phyloP scores from a whole-genome alignment of 257 asterid species.

The Haberlea rhodopensis region DNA sequence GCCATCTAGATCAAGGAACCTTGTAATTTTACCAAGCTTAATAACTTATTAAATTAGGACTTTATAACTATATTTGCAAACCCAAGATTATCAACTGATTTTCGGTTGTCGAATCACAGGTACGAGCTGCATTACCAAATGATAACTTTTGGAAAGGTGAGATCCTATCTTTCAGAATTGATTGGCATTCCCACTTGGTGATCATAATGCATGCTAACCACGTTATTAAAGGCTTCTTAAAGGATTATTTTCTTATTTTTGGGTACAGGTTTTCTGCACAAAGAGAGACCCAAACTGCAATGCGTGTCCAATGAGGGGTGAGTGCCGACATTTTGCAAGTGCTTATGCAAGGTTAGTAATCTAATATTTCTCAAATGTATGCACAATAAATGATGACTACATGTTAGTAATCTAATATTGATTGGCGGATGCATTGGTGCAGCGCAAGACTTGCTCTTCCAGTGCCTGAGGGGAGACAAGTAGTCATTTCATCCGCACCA shows the following conservation, averaged over 20 bases:
- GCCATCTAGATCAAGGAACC: slow-evolving; percentile 89
- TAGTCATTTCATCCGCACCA: slow-evolving; percentile 28
- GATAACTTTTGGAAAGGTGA: slow-evolving; percentile 98
- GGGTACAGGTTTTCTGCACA: slow-evolving; percentile 92
- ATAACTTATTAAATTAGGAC: slow-evolving; percentile 22
- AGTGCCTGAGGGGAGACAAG: slow-evolving; percentile 61
- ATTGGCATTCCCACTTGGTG: slow-evolving; percentile 2
- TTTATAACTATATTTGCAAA: slow-evolving; percentile 19
- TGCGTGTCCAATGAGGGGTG: slow-evolving; percentile 90
- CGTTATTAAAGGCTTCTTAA: slow-evolving; percentile 17
- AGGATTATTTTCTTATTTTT: slow-evolving; percentile 20
- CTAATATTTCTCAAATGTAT: slow-evolving; percentile 21
- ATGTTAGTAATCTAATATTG: slow-evolving; percentile 21
- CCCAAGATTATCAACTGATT: slow-evolving; percentile 31
- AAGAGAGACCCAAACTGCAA: slow-evolving; percentile 93
- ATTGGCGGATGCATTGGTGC: slow-evolving; percentile 37
- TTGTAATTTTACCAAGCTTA: slow-evolving; percentile 45
- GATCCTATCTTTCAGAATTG: slow-evolving; percentile 21
- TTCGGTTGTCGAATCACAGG: slow-evolving; percentile 45
- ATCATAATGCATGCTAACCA: slow-evolving; percentile 11
- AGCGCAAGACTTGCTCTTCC: slow-evolving; percentile 96
- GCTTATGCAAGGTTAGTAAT: slow-evolving; percentile 85
- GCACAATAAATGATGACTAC: slow-evolving; percentile 17
- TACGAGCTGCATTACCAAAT: slow-evolving; percentile 96
- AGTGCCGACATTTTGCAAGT: slow-evolving; percentile 97